Conservation (phyloP, 1,284 basidiomycete species). For the Stereum hirsutum region DNA sequence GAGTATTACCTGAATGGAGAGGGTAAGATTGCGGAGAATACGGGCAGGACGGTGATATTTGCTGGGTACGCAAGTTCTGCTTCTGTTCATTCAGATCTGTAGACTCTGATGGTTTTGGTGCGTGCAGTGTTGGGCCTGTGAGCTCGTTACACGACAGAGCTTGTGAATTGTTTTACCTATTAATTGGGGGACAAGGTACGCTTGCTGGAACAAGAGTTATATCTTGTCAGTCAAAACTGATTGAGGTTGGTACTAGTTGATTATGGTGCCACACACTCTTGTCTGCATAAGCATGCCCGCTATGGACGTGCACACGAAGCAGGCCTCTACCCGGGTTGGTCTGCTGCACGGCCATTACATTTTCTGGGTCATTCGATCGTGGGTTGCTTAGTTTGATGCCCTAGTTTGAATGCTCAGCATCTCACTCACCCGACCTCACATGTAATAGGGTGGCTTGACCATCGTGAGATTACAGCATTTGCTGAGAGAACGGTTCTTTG, state of each 20-base stretch:
- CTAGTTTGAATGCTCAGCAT: too few species aligned
- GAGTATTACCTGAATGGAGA: conserved; percentile 16
- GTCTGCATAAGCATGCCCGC: conserved; percentile 27
- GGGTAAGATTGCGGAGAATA: conserved; percentile 18
- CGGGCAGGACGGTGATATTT: conserved; percentile 25
- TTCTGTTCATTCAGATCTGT: background rate
- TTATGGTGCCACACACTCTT: conserved; percentile 31
- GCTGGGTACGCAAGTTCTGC: conserved; percentile 16
- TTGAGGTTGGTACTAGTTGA: conserved; percentile 29
- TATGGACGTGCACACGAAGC: conserved; percentile 30
- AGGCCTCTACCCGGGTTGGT: conserved; percentile 44
- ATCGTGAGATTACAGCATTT: conserved; percentile 38
- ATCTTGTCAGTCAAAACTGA: too few species aligned
- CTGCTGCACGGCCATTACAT: conserved; percentile 32
- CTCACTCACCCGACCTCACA: too few species aligned
- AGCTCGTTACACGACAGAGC: conserved; percentile 50
- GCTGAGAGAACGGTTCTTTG: conserved; percentile 32
- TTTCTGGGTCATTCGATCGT: conserved; percentile 49
- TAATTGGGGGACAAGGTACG: conserved; percentile 38
- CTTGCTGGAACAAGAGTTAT: conserved; percentile 6
- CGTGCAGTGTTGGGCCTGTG: conserved; percentile 35
- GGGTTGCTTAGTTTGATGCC: conserved; percentile 8
- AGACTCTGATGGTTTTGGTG: background rate
- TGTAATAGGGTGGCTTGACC: conserved; percentile 36
- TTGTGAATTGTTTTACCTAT: conserved; percentile 45